Evolutionary conservation across 495 filamentous ascomycete genomes (phyloP).

Genomic region (Bombardia bombarda): DNA sequence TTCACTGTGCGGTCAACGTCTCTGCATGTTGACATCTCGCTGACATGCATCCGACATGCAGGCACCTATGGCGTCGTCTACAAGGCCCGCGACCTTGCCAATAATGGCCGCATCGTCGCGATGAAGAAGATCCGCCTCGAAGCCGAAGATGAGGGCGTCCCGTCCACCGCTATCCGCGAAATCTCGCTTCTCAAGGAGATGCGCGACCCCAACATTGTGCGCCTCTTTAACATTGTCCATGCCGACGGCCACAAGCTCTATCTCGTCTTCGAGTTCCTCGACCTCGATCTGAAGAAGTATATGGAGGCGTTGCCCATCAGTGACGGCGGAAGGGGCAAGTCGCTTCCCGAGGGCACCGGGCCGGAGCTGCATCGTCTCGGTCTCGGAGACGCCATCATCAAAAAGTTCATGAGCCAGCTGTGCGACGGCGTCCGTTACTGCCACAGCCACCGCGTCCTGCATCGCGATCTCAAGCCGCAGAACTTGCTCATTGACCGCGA

Average conservation of each 20-base stretch:
- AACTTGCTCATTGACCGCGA: conserved; percentile 93
- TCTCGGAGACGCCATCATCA: conserved; percentile 83
- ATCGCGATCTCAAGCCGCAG: conserved; percentile 96
- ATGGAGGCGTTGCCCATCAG: conserved; percentile 93
- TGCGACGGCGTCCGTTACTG: conserved; percentile 89
- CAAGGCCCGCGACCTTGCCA: conserved; percentile 76
- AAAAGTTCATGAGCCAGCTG: conserved; percentile 95
- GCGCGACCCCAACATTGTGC: conserved; percentile 79
- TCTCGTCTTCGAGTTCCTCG: conserved; percentile 90
- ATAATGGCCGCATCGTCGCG: conserved; percentile 77
- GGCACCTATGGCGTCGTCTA: conserved; percentile 92
- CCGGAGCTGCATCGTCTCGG: conserved; percentile 62
- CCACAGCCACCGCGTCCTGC: conserved; percentile 88
- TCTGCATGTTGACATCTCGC: background rate
- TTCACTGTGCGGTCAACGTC: conserved; percentile 1
- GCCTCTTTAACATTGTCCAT: conserved; percentile 88
- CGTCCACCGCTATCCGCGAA: conserved; percentile 92
- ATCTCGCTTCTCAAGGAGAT: conserved; percentile 96
- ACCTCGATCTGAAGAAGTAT: conserved; percentile 94
- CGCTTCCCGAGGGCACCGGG: conserved; percentile 71
- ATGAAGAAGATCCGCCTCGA: conserved; percentile 98
- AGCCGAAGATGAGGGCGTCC: conserved; percentile 94
- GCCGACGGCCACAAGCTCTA: conserved; percentile 96
- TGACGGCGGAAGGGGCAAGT: conserved; percentile 83
- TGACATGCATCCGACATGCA: conserved; percentile 23